Conservation (phyloP, 805 yeast species). For the Yamadazyma paraphyllophila region DNA sequence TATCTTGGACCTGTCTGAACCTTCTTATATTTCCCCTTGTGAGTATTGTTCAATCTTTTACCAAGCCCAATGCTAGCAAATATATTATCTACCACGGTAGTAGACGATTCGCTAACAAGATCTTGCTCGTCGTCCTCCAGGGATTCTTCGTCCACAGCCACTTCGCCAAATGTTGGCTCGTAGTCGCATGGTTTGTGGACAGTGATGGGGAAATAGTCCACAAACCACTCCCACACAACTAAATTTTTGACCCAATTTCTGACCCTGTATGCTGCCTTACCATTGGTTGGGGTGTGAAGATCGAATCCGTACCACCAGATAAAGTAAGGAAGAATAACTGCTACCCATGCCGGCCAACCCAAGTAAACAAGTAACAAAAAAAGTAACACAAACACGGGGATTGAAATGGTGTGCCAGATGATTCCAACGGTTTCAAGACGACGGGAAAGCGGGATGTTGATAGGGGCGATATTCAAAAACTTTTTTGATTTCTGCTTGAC, state of each 20-base stretch:
- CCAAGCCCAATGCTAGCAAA: slow-evolving; percentile 36
- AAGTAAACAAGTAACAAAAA: slow-evolving; percentile 48
- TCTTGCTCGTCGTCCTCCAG: slow-evolving; percentile 36
- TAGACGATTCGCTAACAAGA: slow-evolving; percentile 35
- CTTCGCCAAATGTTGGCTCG: slow-evolving; percentile 65
- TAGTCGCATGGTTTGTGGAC: slow-evolving; percentile 67
- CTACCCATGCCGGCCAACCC: slow-evolving; percentile 68
- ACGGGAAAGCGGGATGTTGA: slow-evolving; percentile 51
- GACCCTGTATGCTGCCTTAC: slow-evolving; percentile 58
- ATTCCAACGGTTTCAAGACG: slow-evolving; percentile 68
- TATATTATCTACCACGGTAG: slow-evolving; percentile 34
- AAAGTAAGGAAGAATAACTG: slow-evolving; percentile 59
- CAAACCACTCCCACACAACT: slow-evolving; percentile 67
- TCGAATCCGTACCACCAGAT: slow-evolving; percentile 53
- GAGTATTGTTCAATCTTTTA: slow-evolving; percentile 30
- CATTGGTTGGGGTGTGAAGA: slow-evolving; percentile 71
- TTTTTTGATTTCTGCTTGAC: slow-evolving; percentile 1
- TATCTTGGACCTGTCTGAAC: slow-evolving; percentile 66
- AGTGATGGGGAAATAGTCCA: slow-evolving; percentile 74
- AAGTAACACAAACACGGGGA: slow-evolving; percentile 55
- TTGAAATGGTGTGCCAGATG: slow-evolving; percentile 70
- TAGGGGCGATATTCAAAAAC: slow-evolving; percentile 49
- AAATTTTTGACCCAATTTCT: slow-evolving; percentile 57
- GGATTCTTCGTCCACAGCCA: slow-evolving; percentile 19
- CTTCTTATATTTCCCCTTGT: slow-evolving; percentile 19